These are phyloP conservation scores for Rhamnella rubrinervis DNA, from an alignment of 331 rosid genomes.

Conservation along the genomic window DNA sequence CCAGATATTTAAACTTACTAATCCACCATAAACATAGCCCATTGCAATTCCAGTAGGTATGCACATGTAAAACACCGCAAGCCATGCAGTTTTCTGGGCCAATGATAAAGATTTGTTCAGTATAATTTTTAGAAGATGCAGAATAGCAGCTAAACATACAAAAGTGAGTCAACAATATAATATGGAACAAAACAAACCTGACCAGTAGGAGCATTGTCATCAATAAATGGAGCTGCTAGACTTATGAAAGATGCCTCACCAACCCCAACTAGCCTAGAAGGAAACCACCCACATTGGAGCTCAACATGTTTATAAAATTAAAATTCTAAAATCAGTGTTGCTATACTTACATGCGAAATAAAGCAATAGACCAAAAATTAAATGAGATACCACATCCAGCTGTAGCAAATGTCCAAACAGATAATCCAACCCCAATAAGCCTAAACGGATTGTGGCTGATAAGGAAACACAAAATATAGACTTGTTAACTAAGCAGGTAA, in stretches of 20 bases:
- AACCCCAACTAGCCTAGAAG: constrained; percentile 88
- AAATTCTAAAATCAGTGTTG: constrained; percentile 16
- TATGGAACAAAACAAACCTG: constrained; percentile 50
- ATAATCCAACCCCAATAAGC: constrained; percentile 94
- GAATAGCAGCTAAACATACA: constrained; percentile 14
- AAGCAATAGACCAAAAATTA: constrained; percentile 83
- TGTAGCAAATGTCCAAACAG: constrained; percentile 85
- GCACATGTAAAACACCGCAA: constrained; percentile 92
- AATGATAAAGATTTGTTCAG: constrained; percentile 13
- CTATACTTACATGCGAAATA: constrained; percentile 75
- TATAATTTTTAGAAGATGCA: constrained; percentile 15
- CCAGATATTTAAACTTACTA: constrained; percentile 52
- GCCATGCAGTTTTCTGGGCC: constrained; percentile 93
- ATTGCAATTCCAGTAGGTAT: constrained; percentile 91
- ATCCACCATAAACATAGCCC: constrained; percentile 94
- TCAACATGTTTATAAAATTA: constrained; percentile 8
- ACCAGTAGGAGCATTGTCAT: constrained; percentile 83
- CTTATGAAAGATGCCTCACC: constrained; percentile 99
- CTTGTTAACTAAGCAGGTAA: constrained; percentile 4
- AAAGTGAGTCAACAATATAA: background rate
- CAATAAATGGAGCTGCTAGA: constrained; percentile 96
- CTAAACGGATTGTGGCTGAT: constrained; percentile 89
- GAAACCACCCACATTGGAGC: constrained; percentile 19
- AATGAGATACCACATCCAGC: constrained; percentile 86
- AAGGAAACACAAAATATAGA: constrained; percentile 23